These are phyloP conservation scores for Cladosporium sp. DNA, from an alignment of 2,329 filamentous ascomycete genomes.

Conservation along the genomic window DNA sequence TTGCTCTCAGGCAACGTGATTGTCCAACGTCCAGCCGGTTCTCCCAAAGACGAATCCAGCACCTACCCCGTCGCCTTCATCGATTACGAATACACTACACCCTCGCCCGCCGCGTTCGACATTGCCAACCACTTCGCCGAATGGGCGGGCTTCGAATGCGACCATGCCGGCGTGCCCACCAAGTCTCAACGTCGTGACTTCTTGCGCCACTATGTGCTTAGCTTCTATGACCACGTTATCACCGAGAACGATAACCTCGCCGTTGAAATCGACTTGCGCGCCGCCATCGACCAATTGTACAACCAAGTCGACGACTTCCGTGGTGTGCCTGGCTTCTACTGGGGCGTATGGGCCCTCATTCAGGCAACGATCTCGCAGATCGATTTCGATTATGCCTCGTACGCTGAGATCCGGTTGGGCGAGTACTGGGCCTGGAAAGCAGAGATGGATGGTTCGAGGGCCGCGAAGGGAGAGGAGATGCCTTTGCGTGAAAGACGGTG, in stretches of 20 bases:
- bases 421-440: conserved; percentile 93
- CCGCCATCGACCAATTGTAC: conserved; percentile 65
- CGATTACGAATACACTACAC: conserved; percentile 96
- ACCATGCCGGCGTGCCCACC: conserved; percentile 78
- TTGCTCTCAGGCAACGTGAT: conserved; percentile 96
- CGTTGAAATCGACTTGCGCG: conserved; percentile 45
- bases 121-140: conserved; percentile 97
- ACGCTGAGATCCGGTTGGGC: conserved; percentile 78
- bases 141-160: conserved; percentile 96
- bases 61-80: conserved; percentile 68
- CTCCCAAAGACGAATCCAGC: background rate
- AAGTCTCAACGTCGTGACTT: conserved; percentile 72
- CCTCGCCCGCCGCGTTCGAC: conserved; percentile 91
- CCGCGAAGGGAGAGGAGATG: conserved; percentile 53
- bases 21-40: conserved; percentile 40
- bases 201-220: conserved; percentile 73
- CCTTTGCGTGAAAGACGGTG: conserved; percentile 76
- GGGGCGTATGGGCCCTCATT: conserved; percentile 94
- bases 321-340: conserved; percentile 82
- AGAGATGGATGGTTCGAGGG: conserved; percentile 62
- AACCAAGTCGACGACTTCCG: conserved; percentile 82
- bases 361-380: conserved; percentile 93
- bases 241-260: conserved; percentile 49
- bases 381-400: conserved; percentile 92
- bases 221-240: conserved; percentile 52